phyloP scores from a whole-genome alignment of 2,329 filamentous ascomycete genomes.

The Penicillium corylophilum region DNA sequence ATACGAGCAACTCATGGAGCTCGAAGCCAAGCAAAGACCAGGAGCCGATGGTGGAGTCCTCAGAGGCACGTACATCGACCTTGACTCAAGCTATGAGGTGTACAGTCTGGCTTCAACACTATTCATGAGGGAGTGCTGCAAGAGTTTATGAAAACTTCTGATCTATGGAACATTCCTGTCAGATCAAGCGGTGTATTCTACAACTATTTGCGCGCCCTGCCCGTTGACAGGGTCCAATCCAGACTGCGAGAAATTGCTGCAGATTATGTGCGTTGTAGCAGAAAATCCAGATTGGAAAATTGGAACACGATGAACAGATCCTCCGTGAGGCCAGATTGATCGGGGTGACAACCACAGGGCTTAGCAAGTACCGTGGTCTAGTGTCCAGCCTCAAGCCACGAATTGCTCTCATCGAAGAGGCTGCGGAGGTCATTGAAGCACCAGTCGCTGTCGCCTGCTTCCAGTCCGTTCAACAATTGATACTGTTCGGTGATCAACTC shows the following conservation, averaged over 20 bases:
- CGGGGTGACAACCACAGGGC: slow-evolving; percentile 73
- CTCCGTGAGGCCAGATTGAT: slow-evolving; percentile 61
- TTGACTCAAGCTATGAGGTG: slow-evolving; percentile 45
- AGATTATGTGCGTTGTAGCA: slow-evolving; percentile 52
- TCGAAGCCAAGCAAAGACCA: slow-evolving; percentile 57
- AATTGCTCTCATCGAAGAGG: slow-evolving; percentile 74
- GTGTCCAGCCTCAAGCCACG: slow-evolving; percentile 65
- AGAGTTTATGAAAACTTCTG: slow-evolving; percentile 37
- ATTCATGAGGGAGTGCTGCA: slow-evolving; percentile 37
- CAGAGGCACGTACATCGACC: slow-evolving; percentile 44
- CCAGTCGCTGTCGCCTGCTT: slow-evolving; percentile 61
- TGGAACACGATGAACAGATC: slow-evolving; percentile 60
- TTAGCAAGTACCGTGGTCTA: slow-evolving; percentile 75
- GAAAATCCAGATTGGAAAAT: slow-evolving; percentile 57
- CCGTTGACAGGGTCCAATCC: slow-evolving; percentile 50
- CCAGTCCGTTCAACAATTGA: slow-evolving; percentile 62
- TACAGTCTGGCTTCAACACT: not conserved
- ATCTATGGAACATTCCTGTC: slow-evolving; percentile 62
- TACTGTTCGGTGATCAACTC: slow-evolving; percentile 76
- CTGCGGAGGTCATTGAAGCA: slow-evolving; percentile 67
- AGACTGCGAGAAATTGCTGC: slow-evolving; percentile 53
- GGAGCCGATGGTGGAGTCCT: slow-evolving; percentile 59
- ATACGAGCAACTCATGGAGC: slow-evolving; percentile 59
- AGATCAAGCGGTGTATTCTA: slow-evolving; percentile 65
- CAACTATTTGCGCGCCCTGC: slow-evolving; percentile 57